phyloP scores from a whole-genome alignment of 1,139 yeast genomes.

The Suhomyces anneliseae region DNA sequence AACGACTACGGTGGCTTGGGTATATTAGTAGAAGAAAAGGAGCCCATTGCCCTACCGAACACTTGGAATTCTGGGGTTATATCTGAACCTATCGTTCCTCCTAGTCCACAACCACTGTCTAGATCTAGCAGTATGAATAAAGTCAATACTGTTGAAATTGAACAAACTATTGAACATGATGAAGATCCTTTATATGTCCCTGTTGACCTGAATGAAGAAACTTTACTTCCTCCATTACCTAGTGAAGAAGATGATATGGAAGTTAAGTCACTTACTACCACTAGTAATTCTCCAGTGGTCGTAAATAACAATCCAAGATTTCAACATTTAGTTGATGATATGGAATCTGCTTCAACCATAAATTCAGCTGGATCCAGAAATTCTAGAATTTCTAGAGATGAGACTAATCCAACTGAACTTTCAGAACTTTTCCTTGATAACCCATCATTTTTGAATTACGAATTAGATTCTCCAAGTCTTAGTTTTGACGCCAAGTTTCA shows the following conservation, averaged over 20 bases:
- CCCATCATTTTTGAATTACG: slow-evolving; percentile 14
- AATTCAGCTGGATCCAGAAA: slow-evolving; percentile 6
- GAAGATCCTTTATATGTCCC: not conserved
- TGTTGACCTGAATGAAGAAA: not conserved
- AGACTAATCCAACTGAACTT: slow-evolving; percentile 9
- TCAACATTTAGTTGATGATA: slow-evolving; percentile 18
- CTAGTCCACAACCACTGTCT: not conserved
- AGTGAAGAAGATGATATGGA: slow-evolving; percentile 18
- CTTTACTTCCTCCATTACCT: slow-evolving; percentile 42
- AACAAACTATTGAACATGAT: not conserved
- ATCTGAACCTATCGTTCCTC: not conserved
- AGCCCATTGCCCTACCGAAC: not conserved
- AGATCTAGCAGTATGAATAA: not conserved
- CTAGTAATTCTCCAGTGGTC: slow-evolving; percentile 24
- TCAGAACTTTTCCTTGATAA: slow-evolving; percentile 15
- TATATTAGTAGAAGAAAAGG: slow-evolving; percentile 17
- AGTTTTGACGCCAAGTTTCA: slow-evolving; percentile 16
- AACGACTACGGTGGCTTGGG: slow-evolving; percentile 18
- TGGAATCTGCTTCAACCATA: slow-evolving; percentile 5
- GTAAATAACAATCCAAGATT: slow-evolving; percentile 9
- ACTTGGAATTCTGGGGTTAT: not conserved
- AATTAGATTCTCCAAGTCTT: slow-evolving; percentile 21
- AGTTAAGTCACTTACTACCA: slow-evolving; percentile 4
- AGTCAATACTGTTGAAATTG: not conserved
- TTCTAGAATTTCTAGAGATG: slow-evolving; percentile 8